A percentile compares a stretch with the other conserved stretches of the same genome.
phyloP scores from a whole-genome alignment of 176 grass and related monocot genomes.

The sorghum (Sorghum bicolor) region DNA sequence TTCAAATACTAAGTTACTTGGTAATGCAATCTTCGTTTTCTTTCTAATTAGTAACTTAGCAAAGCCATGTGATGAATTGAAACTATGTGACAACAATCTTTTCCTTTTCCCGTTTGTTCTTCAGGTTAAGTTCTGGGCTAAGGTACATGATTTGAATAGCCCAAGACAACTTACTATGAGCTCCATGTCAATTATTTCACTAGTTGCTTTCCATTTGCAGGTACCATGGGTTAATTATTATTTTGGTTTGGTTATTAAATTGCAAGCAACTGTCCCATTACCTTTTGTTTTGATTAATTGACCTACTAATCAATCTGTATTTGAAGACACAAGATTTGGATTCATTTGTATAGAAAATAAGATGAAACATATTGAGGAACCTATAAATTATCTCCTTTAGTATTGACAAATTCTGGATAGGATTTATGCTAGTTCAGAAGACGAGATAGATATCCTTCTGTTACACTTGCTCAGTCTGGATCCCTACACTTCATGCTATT shows the following conservation, averaged over 20 bases:
- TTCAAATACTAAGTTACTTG: slow-evolving; percentile 79
- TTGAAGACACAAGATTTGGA: not conserved
- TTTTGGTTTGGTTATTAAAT: slow-evolving; percentile 7
- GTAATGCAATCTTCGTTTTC: slow-evolving; percentile 40
- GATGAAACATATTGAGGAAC: not conserved
- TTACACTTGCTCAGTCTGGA: not conserved
- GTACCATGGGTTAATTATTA: slow-evolving; percentile 37
- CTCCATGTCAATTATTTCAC: slow-evolving; percentile 88
- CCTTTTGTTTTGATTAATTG: slow-evolving; percentile 10
- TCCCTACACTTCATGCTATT: not conserved
- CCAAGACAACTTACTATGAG: slow-evolving; percentile 76
- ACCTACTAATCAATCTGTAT: not conserved
- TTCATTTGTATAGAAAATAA: slow-evolving; percentile 6
- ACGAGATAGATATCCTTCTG: not conserved
- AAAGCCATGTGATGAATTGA: slow-evolving; percentile 2
- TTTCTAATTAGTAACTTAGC: not conserved
- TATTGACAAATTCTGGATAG: not conserved
- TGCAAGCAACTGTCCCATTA: not conserved
- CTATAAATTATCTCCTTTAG: not conserved
- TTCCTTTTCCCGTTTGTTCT: slow-evolving; percentile 14
- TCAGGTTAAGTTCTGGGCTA: slow-evolving; percentile 88
- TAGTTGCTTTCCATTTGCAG: slow-evolving; percentile 97
- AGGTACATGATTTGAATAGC: slow-evolving; percentile 73
- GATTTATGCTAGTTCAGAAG: not conserved
- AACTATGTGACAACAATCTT: not conserved